phyloP scores from a whole-genome alignment of 768 basidiomycete genomes.

The Cantharellus cinnabarinus region DNA sequence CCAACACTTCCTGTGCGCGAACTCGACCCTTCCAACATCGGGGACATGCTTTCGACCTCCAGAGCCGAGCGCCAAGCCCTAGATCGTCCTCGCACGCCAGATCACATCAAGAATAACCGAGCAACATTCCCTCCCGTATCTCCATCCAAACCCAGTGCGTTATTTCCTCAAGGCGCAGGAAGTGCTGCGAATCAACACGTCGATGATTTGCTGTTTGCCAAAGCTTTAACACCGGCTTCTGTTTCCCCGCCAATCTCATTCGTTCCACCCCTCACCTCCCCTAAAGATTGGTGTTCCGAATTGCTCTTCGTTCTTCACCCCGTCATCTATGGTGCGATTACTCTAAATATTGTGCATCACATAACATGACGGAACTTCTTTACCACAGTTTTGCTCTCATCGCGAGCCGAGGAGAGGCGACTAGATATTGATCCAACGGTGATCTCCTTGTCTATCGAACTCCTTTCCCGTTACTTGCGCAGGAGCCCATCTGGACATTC shows the following conservation, averaged over 20 bases:
- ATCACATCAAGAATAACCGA: slow-evolving; percentile 66
- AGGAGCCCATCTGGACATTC: slow-evolving; percentile 33
- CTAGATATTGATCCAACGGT: slow-evolving; percentile 28
- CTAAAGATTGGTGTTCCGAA: slow-evolving; percentile 60
- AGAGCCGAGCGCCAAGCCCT: not conserved
- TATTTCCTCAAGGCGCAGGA: slow-evolving; percentile 9
- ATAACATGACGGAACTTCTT: slow-evolving; percentile 11
- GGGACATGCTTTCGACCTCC: slow-evolving; percentile 22
- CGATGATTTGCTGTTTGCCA: slow-evolving; percentile 68
- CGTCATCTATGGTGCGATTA: slow-evolving; percentile 45
- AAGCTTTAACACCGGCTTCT: slow-evolving; percentile 50
- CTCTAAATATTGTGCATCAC: not conserved
- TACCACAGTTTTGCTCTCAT: slow-evolving; percentile 17
- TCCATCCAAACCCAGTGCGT: slow-evolving; percentile 24
- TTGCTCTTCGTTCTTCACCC: slow-evolving; percentile 51
- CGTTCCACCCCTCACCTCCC: slow-evolving; percentile 35
- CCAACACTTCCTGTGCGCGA: slow-evolving; percentile 78
- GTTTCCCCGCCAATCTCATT: slow-evolving; percentile 54
- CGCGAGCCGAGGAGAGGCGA: slow-evolving; percentile 10
- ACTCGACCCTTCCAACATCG: slow-evolving; percentile 51
- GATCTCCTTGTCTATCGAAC: slow-evolving; percentile 36
- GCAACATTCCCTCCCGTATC: slow-evolving; percentile 34
- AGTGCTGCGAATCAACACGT: slow-evolving; percentile 26
- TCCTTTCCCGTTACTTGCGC: slow-evolving; percentile 57
- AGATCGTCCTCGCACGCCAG: slow-evolving; percentile 28